Percentiles rank a stretch among this genome's conserved stretches.
Conservation (phyloP, 306 rosid species). For the Styphnolobium japonicum region DNA sequence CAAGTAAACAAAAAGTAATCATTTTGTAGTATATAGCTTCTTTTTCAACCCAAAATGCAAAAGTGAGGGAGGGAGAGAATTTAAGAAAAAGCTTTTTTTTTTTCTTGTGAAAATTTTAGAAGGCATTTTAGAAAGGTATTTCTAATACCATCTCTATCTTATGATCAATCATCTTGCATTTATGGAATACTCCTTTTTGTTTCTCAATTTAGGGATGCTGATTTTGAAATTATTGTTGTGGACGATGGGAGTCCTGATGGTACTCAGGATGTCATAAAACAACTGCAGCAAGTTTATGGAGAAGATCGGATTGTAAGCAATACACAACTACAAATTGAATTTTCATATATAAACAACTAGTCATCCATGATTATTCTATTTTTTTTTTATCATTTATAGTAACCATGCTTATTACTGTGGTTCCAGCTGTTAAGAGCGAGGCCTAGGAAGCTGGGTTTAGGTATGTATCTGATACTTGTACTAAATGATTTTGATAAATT, state of each 20-base stretch:
- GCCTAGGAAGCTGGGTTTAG: constrained; percentile 90
- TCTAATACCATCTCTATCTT: background rate
- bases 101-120: background rate
- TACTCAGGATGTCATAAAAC: constrained; percentile 80
- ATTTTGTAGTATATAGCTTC: background rate
- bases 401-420: constrained; percentile 15
- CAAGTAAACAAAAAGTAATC: background rate
- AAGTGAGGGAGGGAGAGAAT: background rate
- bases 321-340: background rate
- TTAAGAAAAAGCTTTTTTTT: background rate
- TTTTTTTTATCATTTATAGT: constrained; percentile 2
- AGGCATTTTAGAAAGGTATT: background rate
- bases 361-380: background rate
- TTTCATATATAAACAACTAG: background rate
- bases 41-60: background rate
- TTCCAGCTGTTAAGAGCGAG: constrained; percentile 81
- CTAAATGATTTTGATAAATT: background rate
- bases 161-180: background rate
- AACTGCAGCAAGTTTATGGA: constrained; percentile 83
- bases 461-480: constrained; percentile 37
- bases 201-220: constrained; percentile 57
- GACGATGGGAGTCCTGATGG: constrained; percentile 99
- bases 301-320: constrained; percentile 80
- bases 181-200: background rate
- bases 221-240: constrained; percentile 84